Evolutionary conservation across 768 basidiomycete species (phyloP).

Genomic region (Kwoniella bestiolae): DNA sequence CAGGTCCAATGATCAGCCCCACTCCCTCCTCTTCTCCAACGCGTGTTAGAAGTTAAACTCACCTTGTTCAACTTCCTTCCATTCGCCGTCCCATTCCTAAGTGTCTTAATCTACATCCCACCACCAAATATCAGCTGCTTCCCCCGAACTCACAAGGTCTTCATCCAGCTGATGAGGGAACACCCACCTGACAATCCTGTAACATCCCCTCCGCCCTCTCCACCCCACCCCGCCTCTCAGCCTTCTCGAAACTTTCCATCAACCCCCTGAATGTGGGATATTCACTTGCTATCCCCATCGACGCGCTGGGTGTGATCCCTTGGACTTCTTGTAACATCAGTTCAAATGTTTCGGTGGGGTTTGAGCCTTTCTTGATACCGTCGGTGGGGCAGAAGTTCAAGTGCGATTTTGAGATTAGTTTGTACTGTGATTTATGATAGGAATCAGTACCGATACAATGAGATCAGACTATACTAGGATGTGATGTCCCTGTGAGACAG

Average conservation of each 20-base stretch:
- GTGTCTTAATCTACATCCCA: conserved; percentile 33
- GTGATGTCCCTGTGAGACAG: not conserved
- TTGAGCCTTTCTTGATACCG: conserved; percentile 35
- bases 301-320: conserved; percentile 51
- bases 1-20: not conserved
- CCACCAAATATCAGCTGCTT: not conserved
- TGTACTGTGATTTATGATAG: conserved; percentile 31
- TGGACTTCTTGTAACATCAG: conserved; percentile 56
- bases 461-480: not conserved
- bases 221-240: conserved; percentile 39
- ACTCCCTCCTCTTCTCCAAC: too few species aligned
- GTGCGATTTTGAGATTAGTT: conserved; percentile 54
- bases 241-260: conserved; percentile 53
- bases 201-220: conserved; percentile 41
- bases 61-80: conserved; percentile 39
- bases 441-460: conserved; percentile 9
- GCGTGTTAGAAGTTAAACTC: conserved; percentile 12
- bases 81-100: conserved; percentile 41
- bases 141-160: not conserved
- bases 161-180: not conserved
- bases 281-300: conserved; percentile 45
- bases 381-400: conserved; percentile 51
- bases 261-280: conserved; percentile 44
- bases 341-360: conserved; percentile 42
- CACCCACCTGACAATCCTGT: conserved; percentile 48